Base-by-base conservation (phyloP, 2,329 filamentous ascomycete genomes). In the Calonectria hawksworthii region DNA sequence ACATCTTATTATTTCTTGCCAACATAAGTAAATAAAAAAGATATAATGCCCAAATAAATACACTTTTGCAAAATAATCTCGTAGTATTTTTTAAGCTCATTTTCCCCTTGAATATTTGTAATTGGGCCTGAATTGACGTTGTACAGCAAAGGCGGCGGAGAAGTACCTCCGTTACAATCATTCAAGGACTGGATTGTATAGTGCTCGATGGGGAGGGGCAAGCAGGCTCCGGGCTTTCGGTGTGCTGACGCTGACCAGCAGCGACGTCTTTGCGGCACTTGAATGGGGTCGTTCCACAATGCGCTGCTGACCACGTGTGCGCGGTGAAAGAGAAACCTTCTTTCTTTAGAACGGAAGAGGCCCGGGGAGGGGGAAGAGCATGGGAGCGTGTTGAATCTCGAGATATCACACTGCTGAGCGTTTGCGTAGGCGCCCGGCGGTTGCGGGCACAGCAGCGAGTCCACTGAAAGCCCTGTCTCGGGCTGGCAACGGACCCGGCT, bases 341-440 rank as follows among this genome's bases (percentile, higher is more conserved):
- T 68, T 73, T 73, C 64, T 73, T 73, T 73, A 72, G 70, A 67
- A 67, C 23, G 21, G 28, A 51, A 66, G n/a, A n/a, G 54, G 54
- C 9, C 44, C 44, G 21, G 44, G 44, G 18, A 7, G 44, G n/a
- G 44, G n/a, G 18, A 18, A 16, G 7, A 47, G n/a, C 44, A 47
- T 23, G n/a, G n/a, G 44, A 47, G 13, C 41, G 16, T n/a, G 18
- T 21, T 44, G 41, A 23, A 47, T 47, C 21, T 47, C 11, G 38
- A 64, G 18, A 64, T 47, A 28, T 68, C 23, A 54, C 65, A 54
- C 51, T 26, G 26, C 16, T 26, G 23, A n/a, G 51, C 61, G 30
- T 50, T 23, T 73, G 28, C 56, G 18, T 61, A 73, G 59, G 66
- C 72, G 72, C 72, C 72, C 72, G 72, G 72, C 65, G 54, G 30